Conservation (phyloP, 306 rosid genomes). For the Geum urbanum region DNA sequence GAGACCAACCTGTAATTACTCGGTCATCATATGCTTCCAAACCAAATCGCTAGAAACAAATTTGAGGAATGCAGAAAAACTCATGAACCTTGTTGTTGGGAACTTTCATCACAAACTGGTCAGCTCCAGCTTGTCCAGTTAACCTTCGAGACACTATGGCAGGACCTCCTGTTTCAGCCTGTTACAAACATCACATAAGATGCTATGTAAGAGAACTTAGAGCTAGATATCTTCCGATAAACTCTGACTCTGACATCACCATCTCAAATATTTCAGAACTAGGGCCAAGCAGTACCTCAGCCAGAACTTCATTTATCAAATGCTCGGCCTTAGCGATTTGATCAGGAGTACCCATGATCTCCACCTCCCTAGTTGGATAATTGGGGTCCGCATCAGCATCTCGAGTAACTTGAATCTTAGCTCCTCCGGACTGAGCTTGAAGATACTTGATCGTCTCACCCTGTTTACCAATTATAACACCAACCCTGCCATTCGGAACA, state of each 20-base stretch:
- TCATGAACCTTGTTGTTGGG: slow-evolving; percentile 83
- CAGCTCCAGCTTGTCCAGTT: slow-evolving; percentile 73
- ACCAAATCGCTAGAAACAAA: not conserved
- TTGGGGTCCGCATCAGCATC: slow-evolving; percentile 84
- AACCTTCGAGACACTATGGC: slow-evolving; percentile 58
- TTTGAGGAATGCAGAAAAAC: not conserved
- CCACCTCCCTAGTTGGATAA: slow-evolving; percentile 59
- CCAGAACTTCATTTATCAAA: slow-evolving; percentile 79
- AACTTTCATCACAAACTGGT: slow-evolving; percentile 62
- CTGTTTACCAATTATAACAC: slow-evolving; percentile 91
- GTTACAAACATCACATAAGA: not conserved
- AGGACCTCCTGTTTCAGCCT: slow-evolving; percentile 98
- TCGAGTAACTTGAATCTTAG: slow-evolving; percentile 92
- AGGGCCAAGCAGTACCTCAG: slow-evolving; percentile 48
- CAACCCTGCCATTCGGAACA: slow-evolving; percentile 90
- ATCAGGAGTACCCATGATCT: slow-evolving; percentile 83
- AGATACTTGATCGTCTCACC: slow-evolving; percentile 98
- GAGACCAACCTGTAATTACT: slow-evolving; percentile 73
- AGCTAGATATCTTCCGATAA: not conserved
- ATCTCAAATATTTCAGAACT: not conserved
- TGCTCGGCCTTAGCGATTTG: slow-evolving; percentile 81
- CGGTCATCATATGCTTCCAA: not conserved
- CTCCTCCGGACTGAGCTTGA: slow-evolving; percentile 91
- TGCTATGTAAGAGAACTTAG: not conserved
- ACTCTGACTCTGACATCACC: not conserved